Base-by-base conservation (phyloP, 768 basidiomycete genomes). In the Chalciporus pseudorubinellus region DNA sequence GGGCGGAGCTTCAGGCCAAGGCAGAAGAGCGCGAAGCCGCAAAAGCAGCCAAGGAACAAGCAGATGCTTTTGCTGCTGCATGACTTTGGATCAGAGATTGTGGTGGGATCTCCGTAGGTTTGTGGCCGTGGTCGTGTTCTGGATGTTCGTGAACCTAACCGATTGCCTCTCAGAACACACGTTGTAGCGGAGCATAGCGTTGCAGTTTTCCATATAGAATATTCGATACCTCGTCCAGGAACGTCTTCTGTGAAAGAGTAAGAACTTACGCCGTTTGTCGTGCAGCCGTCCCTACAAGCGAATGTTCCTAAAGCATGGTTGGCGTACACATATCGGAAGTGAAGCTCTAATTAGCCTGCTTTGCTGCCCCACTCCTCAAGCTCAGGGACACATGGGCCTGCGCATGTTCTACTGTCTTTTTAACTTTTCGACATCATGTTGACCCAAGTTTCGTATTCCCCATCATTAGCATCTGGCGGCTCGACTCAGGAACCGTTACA, bases 1-100 rank as follows among this genome's bases (percentile, higher is more conserved):
- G 82, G 44, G 75, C 69, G 19, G 76, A 85, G 61, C 78, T 91
- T 56, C 77, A 78, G 48, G 74, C 52, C 34, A 84, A 65, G 70
- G 71, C 58, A 62, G 69, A 53, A 61, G 64, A 50, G 58, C 29
- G 22, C 19, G 48, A 46, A 28, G 58, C 50, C 33, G 57, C 53
- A 20, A 57, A 57, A 26, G 52, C 41, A 4, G 55, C 34, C 6
- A 21, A 71, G 24, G 72, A 60, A 18, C 64, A 62, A 18, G 62
- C 67, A 18, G 74, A 74, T 43, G 14, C 14, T 3, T 4, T 5
- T 3, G n/a, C 34, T n/a, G 61, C 60, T 46, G 53, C 57, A 33
- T 69, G 48, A 65, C 4, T 53, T 50, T 56, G 50, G 44, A 36
- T 36, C 45, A 13, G 38, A 42, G 33, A 24, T 28, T 40, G 36